Evolutionary conservation across 179 eudicot genomes (phyloP).

Genomic region (Amaranthus tricolor): DNA sequence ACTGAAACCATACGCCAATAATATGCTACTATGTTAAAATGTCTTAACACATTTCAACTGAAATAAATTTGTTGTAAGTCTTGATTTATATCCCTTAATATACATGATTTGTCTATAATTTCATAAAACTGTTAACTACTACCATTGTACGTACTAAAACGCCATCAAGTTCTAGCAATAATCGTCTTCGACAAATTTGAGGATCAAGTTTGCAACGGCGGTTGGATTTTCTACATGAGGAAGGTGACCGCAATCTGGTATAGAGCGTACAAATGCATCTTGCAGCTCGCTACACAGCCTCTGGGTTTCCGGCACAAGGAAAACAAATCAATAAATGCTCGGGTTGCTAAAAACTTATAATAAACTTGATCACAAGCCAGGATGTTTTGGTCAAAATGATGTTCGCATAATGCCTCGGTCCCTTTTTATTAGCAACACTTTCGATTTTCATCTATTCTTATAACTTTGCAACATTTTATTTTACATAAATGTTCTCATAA

Average conservation of each 20-base stretch:
- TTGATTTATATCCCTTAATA: too few relatives aligned
- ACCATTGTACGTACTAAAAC: too few relatives aligned
- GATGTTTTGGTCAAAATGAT: neutral
- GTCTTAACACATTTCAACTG: too few relatives aligned
- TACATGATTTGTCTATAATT: too few relatives aligned
- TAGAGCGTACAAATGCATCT: slow-evolving; percentile 61
- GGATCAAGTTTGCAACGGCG: slow-evolving; percentile 54
- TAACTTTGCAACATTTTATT: too few relatives aligned
- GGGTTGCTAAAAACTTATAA: neutral
- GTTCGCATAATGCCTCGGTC: neutral
- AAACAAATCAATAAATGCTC: neutral
- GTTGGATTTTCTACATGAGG: slow-evolving; percentile 88
- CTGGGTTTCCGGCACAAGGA: slow-evolving; percentile 34
- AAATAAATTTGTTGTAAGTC: too few relatives aligned
- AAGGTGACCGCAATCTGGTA: slow-evolving; percentile 87
- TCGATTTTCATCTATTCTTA: too few relatives aligned
- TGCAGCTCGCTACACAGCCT: slow-evolving; percentile 68
- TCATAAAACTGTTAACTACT: too few relatives aligned
- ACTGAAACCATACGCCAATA: too few relatives aligned
- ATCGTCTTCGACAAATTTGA: slow-evolving; percentile 42
- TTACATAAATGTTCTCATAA: too few relatives aligned
- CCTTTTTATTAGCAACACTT: neutral
- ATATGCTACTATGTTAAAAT: too few relatives aligned
- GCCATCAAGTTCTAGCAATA: slow-evolving; percentile 13
- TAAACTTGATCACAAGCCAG: too few relatives aligned